Evolutionary conservation across 805 yeast genomes (phyloP).

Genomic region (Pichia pseudocactophila): DNA sequence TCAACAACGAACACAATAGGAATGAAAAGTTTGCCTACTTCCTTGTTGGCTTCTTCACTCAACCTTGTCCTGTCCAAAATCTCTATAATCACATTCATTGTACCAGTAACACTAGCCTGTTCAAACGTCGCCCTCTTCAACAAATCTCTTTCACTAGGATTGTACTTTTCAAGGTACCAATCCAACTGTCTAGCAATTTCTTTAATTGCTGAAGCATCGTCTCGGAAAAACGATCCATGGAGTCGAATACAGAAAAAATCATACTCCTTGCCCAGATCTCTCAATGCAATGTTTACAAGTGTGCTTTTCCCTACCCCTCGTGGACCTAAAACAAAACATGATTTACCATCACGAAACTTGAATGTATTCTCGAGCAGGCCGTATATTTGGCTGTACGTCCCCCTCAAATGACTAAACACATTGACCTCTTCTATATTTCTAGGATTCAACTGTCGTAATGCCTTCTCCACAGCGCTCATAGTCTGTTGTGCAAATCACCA

Average conservation of each 20-base stretch:
- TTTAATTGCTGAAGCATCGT: constrained; percentile 71
- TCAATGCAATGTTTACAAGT: constrained; percentile 49
- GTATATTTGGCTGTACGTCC: constrained; percentile 41
- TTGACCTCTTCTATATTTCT: constrained; percentile 13
- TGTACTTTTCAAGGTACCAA: constrained; percentile 18
- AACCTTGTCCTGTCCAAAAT: constrained; percentile 36
- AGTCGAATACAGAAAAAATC: constrained; percentile 56
- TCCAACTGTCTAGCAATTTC: constrained; percentile 84
- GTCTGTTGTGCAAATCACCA: no score
- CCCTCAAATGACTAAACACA: constrained; percentile 26
- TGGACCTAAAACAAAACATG: constrained; percentile 74
- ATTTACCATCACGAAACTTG: constrained; percentile 65
- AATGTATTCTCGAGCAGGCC: constrained; percentile 56
- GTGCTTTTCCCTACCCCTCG: constrained; percentile 68
- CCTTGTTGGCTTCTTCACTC: constrained; percentile 14
- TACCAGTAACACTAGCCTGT: constrained; percentile 46
- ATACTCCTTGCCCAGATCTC: constrained; percentile 35
- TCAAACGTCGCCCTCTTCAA: constrained; percentile 28
- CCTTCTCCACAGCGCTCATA: background rate
- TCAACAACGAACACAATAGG: constrained; percentile 76
- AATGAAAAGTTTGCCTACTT: constrained; percentile 24
- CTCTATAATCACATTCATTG: constrained; percentile 49
- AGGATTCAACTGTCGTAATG: constrained; percentile 13
- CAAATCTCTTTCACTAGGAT: constrained; percentile 12
- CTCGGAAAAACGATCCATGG: constrained; percentile 63